These are phyloP conservation scores for Hericium rajendrae DNA, from an alignment of 768 basidiomycete genomes.

Conservation along the genomic window DNA sequence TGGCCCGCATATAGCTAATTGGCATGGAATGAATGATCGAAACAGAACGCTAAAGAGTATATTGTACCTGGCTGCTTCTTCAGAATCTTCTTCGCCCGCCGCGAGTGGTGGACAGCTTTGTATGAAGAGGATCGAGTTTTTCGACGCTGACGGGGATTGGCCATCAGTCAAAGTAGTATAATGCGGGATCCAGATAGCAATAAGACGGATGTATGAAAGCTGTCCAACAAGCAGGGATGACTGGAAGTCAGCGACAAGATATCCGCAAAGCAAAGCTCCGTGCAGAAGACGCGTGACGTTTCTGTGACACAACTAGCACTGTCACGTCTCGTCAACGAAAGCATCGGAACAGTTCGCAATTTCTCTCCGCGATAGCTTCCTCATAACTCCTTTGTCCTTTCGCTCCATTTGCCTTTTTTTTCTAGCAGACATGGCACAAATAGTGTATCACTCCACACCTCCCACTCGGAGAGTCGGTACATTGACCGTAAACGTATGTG, in stretches of 20 bases:
- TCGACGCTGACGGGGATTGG: slow-evolving; percentile 86
- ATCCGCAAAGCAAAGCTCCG: not conserved
- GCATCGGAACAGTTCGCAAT: not conserved
- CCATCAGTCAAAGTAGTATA: slow-evolving; percentile 42
- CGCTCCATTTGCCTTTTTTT: no score
- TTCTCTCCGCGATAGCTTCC: not conserved
- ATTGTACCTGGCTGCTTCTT: slow-evolving; percentile 70
- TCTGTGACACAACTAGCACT: not conserved
- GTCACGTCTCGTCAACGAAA: not conserved
- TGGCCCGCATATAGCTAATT: slow-evolving; percentile 69
- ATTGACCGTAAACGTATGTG: slow-evolving; percentile 15
- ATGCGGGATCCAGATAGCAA: not conserved
- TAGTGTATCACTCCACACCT: slow-evolving; percentile 24
- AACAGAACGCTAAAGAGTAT: slow-evolving; percentile 10
- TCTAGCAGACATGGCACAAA: slow-evolving; percentile 23
- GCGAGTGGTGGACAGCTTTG: slow-evolving; percentile 63
- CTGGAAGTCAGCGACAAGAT: not conserved
- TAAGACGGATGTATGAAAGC: slow-evolving; percentile 3
- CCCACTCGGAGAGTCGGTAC: slow-evolving; percentile 12
- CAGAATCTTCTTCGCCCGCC: slow-evolving; percentile 61
- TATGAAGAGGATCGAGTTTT: slow-evolving; percentile 76
- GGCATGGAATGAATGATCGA: slow-evolving; percentile 6
- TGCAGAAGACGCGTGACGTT: not conserved
- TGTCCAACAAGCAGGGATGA: not conserved
- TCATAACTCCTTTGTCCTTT: no score